Evolutionary conservation across 345 rosid genomes (phyloP).

Genomic region (Citrus medica): DNA sequence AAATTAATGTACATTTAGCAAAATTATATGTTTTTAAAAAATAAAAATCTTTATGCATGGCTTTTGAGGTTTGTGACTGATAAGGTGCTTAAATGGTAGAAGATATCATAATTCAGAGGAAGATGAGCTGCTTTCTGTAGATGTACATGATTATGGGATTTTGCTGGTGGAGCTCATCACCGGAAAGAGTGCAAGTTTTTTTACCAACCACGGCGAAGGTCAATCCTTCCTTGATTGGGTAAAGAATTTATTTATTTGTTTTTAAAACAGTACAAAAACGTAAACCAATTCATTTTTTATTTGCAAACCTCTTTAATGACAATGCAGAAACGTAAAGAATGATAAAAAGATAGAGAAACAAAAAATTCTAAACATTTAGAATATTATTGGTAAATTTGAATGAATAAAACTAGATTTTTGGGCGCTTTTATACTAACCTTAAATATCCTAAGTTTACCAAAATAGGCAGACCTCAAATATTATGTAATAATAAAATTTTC

Average conservation of each 20-base stretch:
- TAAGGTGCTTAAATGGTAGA: slow-evolving; percentile 4
- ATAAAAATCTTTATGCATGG: too few species aligned
- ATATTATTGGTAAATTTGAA: too few species aligned
- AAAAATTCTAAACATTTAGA: too few species aligned
- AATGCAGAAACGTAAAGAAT: too few species aligned
- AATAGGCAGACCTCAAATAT: too few species aligned
- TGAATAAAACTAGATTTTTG: too few species aligned
- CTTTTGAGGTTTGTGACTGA: background rate
- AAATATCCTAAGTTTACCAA: accelerated
- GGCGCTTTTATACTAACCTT: too few species aligned
- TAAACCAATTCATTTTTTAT: too few species aligned
- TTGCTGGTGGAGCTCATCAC: slow-evolving; percentile 45
- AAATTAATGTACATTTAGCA: background rate
- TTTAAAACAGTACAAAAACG: background rate
- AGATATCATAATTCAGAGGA: slow-evolving; percentile 23
- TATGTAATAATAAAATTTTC: too few species aligned
- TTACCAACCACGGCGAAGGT: slow-evolving; percentile 10
- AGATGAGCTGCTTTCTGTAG: slow-evolving; percentile 24
- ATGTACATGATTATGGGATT: slow-evolving; percentile 39
- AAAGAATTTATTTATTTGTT: slow-evolving; percentile 2
- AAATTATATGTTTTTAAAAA: background rate
- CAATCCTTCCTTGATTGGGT: slow-evolving; percentile 40
- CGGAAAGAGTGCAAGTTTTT: slow-evolving; percentile 32
- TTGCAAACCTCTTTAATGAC: too few species aligned
- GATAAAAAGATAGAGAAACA: too few species aligned